phyloP scores from a whole-genome alignment of 2,329 filamentous ascomycete genomes.

The Alternaria metachromatica region DNA sequence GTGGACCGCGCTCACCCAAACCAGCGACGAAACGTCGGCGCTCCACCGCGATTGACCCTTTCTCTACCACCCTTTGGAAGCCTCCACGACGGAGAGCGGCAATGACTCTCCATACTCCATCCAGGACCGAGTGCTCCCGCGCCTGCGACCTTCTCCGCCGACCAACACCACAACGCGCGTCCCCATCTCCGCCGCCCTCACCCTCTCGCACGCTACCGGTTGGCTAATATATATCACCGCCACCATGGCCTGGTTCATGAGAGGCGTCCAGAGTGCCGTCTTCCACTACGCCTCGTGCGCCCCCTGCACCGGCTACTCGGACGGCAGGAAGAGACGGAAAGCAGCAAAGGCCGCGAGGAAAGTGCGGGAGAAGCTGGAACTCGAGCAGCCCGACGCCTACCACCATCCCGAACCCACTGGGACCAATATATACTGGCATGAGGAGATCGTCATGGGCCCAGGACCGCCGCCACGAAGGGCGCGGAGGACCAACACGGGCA shows the following conservation, averaged over 20 bases:
- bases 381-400: constrained; percentile 75
- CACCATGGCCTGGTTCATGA: constrained; percentile 50
- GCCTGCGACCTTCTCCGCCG: constrained; percentile 15
- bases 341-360: constrained; percentile 72
- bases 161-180: constrained; percentile 3
- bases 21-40: constrained; percentile 14
- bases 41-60: constrained; percentile 8
- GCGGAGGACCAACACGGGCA: constrained; percentile 61
- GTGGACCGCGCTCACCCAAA: constrained; percentile 18
- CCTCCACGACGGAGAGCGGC: constrained; percentile 24
- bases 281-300: constrained; percentile 81
- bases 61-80: constrained; percentile 7
- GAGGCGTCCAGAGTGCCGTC: constrained; percentile 72
- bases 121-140: constrained; percentile 27
- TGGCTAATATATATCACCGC: neutral
- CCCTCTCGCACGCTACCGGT: neutral
- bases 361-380: constrained; percentile 69
- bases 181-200: neutral
- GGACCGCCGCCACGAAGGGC: constrained; percentile 68
- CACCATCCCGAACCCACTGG: constrained; percentile 81
- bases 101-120: constrained; percentile 32
- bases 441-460: constrained; percentile 85
- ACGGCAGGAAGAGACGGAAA: constrained; percentile 72
- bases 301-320: constrained; percentile 75
- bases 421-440: constrained; percentile 87